Conservation (phyloP, 2,329 filamentous ascomycete genomes). For the Nemania sp. region DNA sequence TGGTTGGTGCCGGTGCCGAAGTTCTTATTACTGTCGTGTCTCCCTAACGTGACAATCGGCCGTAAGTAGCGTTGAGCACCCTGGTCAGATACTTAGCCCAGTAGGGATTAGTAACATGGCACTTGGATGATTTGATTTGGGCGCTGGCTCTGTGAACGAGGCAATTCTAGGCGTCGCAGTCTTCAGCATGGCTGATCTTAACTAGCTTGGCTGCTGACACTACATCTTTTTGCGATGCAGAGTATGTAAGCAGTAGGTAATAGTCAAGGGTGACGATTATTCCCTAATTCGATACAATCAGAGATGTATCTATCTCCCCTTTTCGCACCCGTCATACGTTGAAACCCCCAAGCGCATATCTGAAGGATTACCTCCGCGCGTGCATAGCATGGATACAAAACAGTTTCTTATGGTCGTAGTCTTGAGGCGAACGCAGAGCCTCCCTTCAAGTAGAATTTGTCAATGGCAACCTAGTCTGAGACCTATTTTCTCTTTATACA, state of each 20-base stretch:
- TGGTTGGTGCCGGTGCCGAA: no score
- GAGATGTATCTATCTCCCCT: background rate
- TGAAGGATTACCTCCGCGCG: slow-evolving; percentile 24
- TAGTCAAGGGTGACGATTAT: slow-evolving; percentile 3
- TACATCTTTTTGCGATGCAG: background rate
- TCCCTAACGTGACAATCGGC: slow-evolving; percentile 4
- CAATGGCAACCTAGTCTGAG: background rate
- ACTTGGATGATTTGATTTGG: slow-evolving; percentile 12
- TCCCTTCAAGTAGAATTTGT: slow-evolving; percentile 3
- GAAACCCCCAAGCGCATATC: background rate
- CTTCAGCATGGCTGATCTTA: slow-evolving; percentile 9
- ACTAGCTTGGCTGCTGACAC: background rate
- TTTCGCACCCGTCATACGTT: slow-evolving; percentile 7
- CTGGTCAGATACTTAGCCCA: background rate
- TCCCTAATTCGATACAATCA: background rate
- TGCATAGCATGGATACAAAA: slow-evolving; percentile 24
- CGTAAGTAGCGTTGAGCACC: background rate
- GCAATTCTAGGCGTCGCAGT: slow-evolving; percentile 11
- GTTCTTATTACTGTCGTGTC: background rate
- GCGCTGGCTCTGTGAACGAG: background rate
- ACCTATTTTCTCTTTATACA: slow-evolving; percentile 14
- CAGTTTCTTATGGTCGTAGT: background rate
- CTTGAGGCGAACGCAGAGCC: background rate
- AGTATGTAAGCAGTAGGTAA: slow-evolving; percentile 13
- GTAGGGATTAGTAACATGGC: background rate